Base-by-base conservation (phyloP, 2,329 filamentous ascomycete genomes). In the Leptographium procerum region DNA sequence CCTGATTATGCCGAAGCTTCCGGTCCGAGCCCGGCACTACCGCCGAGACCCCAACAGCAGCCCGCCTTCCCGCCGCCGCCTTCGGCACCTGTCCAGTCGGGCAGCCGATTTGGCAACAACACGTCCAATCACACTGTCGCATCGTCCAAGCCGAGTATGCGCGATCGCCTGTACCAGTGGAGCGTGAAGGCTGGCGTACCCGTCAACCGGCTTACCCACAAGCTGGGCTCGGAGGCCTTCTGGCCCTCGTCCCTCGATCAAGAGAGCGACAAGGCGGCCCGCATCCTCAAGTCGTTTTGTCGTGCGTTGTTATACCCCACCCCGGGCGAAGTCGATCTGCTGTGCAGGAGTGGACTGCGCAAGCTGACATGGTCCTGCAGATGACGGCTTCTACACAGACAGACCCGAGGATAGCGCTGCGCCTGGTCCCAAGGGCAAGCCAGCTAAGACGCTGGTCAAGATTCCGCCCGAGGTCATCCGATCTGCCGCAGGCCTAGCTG, bases 281-380 rank as follows among this genome's bases (percentile, higher is more conserved):
- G 87, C 22, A 90, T 91, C 54, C 71, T 91, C 55, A 80, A 83
- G 67, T 87, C 83, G 62, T 91, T 90, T 71, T 89, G 86, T 75
- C 90, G 69, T 92, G 88, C 33, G 96, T 96, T 34, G 96, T 96
- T 72, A 13, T 11, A 22, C n/a, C n/a, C n/a, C n/a, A n/a, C n/a
- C n/a, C n/a, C n/a, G n/a, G n/a, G n/a, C n/a, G n/a, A n/a, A n/a
- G n/a, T n/a, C n/a, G n/a, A n/a, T n/a, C n/a, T n/a, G n/a, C n/a
- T n/a, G n/a, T n/a, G n/a, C n/a, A n/a, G n/a, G n/a, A n/a, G 8
- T 28, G 7, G 29, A 4, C 9, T 5, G 14, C n/a, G n/a, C n/a
- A n/a, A n/a, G 8, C 36, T 57, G 40, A 57, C 36, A n/a, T 13
- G 5, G 31, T 10, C 29, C 10, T 40, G 29, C 52, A 71, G 68